Base-by-base conservation (phyloP, 352 stramenopile genomes). In the Pythium grandisporangium region DNA sequence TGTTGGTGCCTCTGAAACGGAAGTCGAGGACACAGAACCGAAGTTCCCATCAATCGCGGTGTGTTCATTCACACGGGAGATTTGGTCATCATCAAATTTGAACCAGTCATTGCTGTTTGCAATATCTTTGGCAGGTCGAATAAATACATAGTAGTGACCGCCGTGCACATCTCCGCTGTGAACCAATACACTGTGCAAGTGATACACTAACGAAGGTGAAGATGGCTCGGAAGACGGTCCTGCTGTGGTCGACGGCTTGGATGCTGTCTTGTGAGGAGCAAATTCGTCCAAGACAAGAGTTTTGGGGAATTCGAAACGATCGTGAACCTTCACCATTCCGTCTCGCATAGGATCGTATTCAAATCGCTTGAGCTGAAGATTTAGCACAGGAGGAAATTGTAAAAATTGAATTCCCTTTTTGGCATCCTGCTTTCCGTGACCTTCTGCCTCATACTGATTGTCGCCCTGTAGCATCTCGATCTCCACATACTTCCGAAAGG, bases 371-470 rank as follows among this genome's bases (percentile, higher is more conserved):
- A 97, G 63, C 43, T 97, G 90, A 22, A 97, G 84, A 39, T 93
- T 97, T 2, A 97, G 56, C 21, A 97, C 77, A 0, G 85, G 84
- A 5, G 88, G 90, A 29, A 95, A 90, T 4, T 71, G 58, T 2
- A 86, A 30, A 54, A 97, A 96, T 22, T 65, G 61, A 7, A 92
- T 62, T 1, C 81, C 81, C 53, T 96, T 96, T 43, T 88, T 84
- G 6, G 89, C 89, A 45, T 95, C 81, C 52, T 96, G 86, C 45
- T 96, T 95, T 5, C 87, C 84, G 34, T 84, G 69, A 11, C 69
- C 83, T 45, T 93, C 84, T 0, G 83, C 77, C 27, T 94, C 85
- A 63, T 96, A 97, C 63, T 97, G 86, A 55, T 97, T 96, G 30
- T 97, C 91, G 16, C 86, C 88, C 19, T 96, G 67, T 17, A 97